phyloP scores from a whole-genome alignment of 1,139 yeast genomes.

The Waltiozyma sp. region DNA sequence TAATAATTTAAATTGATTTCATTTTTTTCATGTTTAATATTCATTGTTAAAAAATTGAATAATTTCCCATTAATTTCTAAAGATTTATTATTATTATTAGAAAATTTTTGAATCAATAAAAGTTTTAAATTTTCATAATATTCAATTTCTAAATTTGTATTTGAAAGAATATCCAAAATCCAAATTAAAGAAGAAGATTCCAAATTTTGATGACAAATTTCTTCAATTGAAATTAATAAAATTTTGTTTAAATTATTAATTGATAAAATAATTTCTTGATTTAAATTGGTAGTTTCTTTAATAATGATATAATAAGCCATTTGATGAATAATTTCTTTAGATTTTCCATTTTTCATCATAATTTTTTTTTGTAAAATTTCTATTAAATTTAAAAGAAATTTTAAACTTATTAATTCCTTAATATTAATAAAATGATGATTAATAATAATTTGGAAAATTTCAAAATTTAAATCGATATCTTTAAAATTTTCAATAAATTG shows the following conservation, averaged over 20 bases:
- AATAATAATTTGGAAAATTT: slow-evolving; percentile 25
- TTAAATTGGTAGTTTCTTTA: too few species aligned
- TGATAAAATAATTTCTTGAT: too few species aligned
- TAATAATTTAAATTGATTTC: slow-evolving; percentile 13
- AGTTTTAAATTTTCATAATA: slow-evolving; percentile 6
- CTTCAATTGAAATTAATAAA: neutral
- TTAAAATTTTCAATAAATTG: slow-evolving; percentile 16
- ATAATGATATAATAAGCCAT: too few species aligned
- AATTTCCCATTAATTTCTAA: slow-evolving; percentile 16
- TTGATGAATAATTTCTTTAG: neutral
- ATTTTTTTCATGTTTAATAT: slow-evolving; percentile 9
- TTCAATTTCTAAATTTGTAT: slow-evolving; percentile 3
- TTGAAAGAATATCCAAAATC: slow-evolving; percentile 12
- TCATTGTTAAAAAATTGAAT: slow-evolving; percentile 23
- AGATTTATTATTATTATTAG: slow-evolving; percentile 1
- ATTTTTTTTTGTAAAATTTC: neutral
- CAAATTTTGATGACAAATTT: slow-evolving; percentile 6
- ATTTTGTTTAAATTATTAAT: too few species aligned
- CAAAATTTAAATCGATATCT: slow-evolving; percentile 3
- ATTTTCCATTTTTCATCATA: neutral
- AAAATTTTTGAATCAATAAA: slow-evolving; percentile 6
- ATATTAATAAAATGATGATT: slow-evolving; percentile 21
- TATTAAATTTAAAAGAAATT: slow-evolving; percentile 9
- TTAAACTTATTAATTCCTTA: slow-evolving; percentile 15
- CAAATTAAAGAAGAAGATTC: too few species aligned